Percentiles rank a stretch among this genome's conserved stretches.
Conservation (phyloP, 352 stramenopile genomes). For the Lagenidium sp. region DNA sequence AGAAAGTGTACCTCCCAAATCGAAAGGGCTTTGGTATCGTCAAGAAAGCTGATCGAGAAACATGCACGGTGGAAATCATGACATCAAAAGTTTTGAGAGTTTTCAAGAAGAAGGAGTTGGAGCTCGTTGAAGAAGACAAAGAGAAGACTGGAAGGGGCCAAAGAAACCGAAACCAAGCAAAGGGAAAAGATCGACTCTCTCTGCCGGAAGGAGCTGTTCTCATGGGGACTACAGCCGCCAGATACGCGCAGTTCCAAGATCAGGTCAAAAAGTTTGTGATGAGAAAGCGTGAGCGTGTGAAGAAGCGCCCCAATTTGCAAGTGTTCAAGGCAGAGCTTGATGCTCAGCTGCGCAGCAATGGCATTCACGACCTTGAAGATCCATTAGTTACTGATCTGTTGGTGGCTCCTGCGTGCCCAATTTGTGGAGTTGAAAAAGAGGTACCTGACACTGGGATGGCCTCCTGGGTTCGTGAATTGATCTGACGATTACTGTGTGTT, state of each 20-base stretch:
- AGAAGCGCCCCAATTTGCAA: conserved; percentile 77
- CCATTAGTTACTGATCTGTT: conserved; percentile 50
- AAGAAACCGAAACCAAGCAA: conserved; percentile 59
- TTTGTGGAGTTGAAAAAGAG: conserved; percentile 81
- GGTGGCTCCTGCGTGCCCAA: conserved; percentile 64
- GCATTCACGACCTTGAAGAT: conserved; percentile 43
- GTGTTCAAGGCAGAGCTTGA: conserved; percentile 71
- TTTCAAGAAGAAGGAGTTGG: conserved; percentile 85
- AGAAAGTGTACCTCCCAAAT: conserved; percentile 72
- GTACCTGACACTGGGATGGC: conserved; percentile 13
- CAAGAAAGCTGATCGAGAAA: conserved; percentile 78
- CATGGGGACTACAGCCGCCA: conserved; percentile 74
- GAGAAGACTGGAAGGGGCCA: conserved; percentile 40
- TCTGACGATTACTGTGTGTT: background rate
- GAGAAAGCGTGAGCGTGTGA: conserved; percentile 72
- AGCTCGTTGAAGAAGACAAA: conserved; percentile 54
- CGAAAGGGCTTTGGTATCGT: conserved; percentile 72
- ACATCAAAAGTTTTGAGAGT: conserved; percentile 63
- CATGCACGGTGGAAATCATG: conserved; percentile 74
- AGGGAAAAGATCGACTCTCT: conserved; percentile 62
- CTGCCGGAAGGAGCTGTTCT: conserved; percentile 64
- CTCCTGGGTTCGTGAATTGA: background rate
- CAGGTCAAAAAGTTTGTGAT: conserved; percentile 79
- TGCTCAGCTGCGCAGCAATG: conserved; percentile 46
- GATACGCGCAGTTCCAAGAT: conserved; percentile 78